Percentiles rank a stretch among this genome's conserved stretches.
Evolutionary conservation across 345 rosid genomes (phyloP).

Genomic region (Gossypium turneri): DNA sequence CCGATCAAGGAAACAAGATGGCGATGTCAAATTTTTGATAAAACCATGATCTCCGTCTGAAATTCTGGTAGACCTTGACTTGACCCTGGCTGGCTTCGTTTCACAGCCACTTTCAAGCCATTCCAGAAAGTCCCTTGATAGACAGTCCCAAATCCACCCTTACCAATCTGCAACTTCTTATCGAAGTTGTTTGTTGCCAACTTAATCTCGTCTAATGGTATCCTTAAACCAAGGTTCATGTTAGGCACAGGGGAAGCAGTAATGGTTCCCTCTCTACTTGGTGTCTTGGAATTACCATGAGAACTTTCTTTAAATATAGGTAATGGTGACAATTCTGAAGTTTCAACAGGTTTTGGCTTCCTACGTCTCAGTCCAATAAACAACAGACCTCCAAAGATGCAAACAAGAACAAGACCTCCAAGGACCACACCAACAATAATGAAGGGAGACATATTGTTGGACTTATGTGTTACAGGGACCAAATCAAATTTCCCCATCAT

Average conservation of each 20-base stretch:
- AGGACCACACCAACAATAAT: constrained; percentile 26
- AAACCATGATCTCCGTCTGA: constrained; percentile 43
- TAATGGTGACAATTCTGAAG: constrained; percentile 25
- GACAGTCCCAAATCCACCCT: constrained; percentile 48
- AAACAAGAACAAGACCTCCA: constrained; percentile 26
- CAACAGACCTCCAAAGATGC: constrained; percentile 22
- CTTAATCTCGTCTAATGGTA: constrained; percentile 37
- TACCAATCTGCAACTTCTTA: constrained; percentile 32
- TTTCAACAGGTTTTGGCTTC: constrained; percentile 25
- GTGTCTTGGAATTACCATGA: neutral
- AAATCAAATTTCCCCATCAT: constrained; percentile 21
- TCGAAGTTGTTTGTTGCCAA: constrained; percentile 42
- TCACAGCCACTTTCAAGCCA: constrained; percentile 45
- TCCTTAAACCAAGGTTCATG: constrained; percentile 35
- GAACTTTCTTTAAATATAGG: constrained; percentile 23
- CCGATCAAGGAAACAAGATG: constrained; percentile 71
- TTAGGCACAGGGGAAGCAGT: neutral
- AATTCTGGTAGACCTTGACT: constrained; percentile 48
- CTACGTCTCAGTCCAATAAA: constrained; percentile 19
- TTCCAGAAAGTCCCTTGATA: constrained; percentile 35
- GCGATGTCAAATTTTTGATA: constrained; percentile 57
- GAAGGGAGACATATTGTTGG: constrained; percentile 1
- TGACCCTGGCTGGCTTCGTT: constrained; percentile 39
- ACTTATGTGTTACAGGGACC: neutral
- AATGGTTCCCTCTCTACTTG: constrained; percentile 12